Base-by-base conservation (phyloP, 2,329 filamentous ascomycete genomes). In the Mycosphaerella sp. region DNA sequence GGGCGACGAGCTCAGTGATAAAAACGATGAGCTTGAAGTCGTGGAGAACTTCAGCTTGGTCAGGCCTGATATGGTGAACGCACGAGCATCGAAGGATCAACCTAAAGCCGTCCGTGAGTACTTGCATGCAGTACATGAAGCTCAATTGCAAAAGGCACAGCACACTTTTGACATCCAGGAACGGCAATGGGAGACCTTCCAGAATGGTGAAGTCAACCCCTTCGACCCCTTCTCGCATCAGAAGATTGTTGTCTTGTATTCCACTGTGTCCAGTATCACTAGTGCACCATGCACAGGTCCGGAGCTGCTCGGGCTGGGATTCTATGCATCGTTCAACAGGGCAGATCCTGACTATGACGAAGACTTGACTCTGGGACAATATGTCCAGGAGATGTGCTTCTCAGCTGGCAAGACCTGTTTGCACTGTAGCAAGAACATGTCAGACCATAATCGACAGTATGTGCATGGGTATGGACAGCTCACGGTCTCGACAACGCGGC, bases 171-270 rank as follows among this genome's bases (percentile, higher is more conserved):
- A 89, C 67, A 96, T 89, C 0, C 91, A 97, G 66, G 95, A 89
- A 50, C 82, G 88, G 27, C 90, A 96, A 61, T 98, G 93, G 93
- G 93, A 98, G 66, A 87, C 88, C 25, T 95, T 95, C 63, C 85
- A 96, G 17, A 84, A 91, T 44, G 89, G 88, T 12, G 94, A 93
- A 59, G 75, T 86, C 28, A 86, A 94, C 63, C 77, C 97, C 1
- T 98, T 96, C 61, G 89, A 98, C 65, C 93, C 94, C 0, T 93
- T 89, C 65, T 87, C 89, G 0, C 94, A 98, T 64, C 93, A 98
- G 64, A 95, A 93, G 64, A 96, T 98, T 53, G 89, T 94, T 9
- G 87, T 97, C 1, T 74, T 98, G 7, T 94, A 94, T 70, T 97
- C 91, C 13, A 82, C 93, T 18, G 91, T 96, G 44, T 97, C 91